Evolutionary conservation across 2,329 filamentous ascomycete genomes (phyloP), one percentile per base, ranked within the genome.

Genomic region (Neobulgaria alba): DNA sequence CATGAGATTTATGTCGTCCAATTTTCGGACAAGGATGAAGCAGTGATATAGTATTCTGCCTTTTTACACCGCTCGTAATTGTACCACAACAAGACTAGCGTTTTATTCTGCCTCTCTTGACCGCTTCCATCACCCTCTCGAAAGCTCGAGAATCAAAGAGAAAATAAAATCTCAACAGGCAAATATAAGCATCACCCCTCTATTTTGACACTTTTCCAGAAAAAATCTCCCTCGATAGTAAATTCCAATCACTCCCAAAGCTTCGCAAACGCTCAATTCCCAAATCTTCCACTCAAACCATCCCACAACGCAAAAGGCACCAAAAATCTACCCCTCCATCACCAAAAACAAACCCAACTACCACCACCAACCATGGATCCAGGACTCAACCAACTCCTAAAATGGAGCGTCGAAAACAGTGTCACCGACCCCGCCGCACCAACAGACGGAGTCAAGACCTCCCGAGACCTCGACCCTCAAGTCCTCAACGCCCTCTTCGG

Each of bases 401-500:
- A 62, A 54, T 61, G 59, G 48, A 51, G 54, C 55, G 71, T 83
- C 55, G 67, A 80, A 56, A 82, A 83, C 61, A 76, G 75, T 32
- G 63, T 65, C 29, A 60, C 64, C 41, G 47, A 53, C 29, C 38
- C 37, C 15, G 35, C 44, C 16, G 52, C 54, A 39, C 59, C 66
- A 20, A 14, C 34, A 8, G 43, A 51, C 10, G 38, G 47, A 12
- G 41, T 54, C 5, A 49, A 46, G 10, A 37, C 39, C 36, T 45
- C 45, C 30, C 63, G 62, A 33, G 62, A 63, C 16, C 70, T 92
- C 50, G 79, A 79, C 56, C 72, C 83, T 12, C 79, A 87, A 42
- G 72, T 82, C 43, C 72, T 95, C 45, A 75, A 76, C 32, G 71
- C 82, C 10, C 72, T 95, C 41, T 73, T 93, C 58, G 88, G 88